Evolutionary conservation across 2,329 filamentous ascomycete species (phyloP).

Genomic region (Trichoderma pleuroti): DNA sequence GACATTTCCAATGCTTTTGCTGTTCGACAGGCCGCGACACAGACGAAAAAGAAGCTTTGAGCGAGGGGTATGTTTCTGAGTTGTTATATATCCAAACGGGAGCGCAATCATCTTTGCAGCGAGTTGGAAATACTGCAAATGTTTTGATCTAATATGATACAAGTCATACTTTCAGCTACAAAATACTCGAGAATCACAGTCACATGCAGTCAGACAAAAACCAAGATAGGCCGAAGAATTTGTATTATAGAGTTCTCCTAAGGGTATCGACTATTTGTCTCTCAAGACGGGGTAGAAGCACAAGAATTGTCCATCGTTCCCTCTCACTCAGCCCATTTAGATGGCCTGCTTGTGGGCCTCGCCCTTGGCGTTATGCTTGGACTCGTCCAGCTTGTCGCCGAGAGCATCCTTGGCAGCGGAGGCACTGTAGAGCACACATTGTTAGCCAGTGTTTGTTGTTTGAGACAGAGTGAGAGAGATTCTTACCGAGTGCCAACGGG

Average conservation of each 20-base stretch:
- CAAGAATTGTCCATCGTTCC: neutral
- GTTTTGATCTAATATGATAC: neutral
- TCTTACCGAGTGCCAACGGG: constrained; percentile 50
- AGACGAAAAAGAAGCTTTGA: constrained; percentile 31
- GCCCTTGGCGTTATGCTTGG: constrained; percentile 38
- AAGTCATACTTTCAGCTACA: too few relatives aligned
- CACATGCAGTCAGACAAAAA: neutral
- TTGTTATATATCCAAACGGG: neutral
- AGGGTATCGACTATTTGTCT: constrained; percentile 16
- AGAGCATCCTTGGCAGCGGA: constrained; percentile 48
- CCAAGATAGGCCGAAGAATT: neutral
- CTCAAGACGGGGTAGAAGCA: neutral
- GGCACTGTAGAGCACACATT: constrained; percentile 32
- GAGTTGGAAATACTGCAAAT: neutral
- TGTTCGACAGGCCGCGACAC: constrained; percentile 21
- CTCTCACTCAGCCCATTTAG: constrained; percentile 26
- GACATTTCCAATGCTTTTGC: constrained; percentile 55
- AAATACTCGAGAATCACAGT: too few relatives aligned
- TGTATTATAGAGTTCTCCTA: constrained; percentile 15
- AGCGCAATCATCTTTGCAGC: neutral
- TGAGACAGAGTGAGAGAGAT: neutral
- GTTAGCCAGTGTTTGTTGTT: neutral
- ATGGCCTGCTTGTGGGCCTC: constrained; percentile 42
- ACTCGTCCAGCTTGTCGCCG: constrained; percentile 45
- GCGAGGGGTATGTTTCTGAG: neutral